Percentiles rank a stretch among this genome's conserved stretches.
These are phyloP conservation scores for Pelargonium australe DNA, from an alignment of 441 rosid species.

Conservation along the genomic window DNA sequence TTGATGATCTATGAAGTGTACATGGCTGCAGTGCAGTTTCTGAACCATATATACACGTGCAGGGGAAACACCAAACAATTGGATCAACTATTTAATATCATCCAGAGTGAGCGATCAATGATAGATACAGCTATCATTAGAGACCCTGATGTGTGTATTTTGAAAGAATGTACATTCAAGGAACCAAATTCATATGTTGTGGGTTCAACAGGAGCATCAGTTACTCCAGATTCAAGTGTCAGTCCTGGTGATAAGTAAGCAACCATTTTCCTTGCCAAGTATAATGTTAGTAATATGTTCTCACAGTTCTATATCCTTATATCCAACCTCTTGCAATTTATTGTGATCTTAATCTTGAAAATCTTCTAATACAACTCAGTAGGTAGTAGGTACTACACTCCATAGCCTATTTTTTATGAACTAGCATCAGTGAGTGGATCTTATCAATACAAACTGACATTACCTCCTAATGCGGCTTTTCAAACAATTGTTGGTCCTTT, in stretches of 20 bases:
- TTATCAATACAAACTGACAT: constrained; percentile 37
- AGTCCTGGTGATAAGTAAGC: constrained; percentile 53
- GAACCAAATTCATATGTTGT: constrained; percentile 34
- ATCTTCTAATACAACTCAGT: background rate
- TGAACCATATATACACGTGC: constrained; percentile 11
- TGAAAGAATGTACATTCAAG: constrained; percentile 29
- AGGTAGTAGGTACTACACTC: constrained; percentile 35
- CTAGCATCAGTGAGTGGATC: constrained; percentile 28
- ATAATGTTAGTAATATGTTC: constrained; percentile 2
- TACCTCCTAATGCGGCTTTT: constrained; percentile 52
- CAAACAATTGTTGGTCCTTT: constrained; percentile 51
- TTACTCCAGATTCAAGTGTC: constrained; percentile 52
- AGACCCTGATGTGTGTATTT: constrained; percentile 38
- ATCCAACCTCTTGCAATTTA: background rate
- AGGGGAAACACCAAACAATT: constrained; percentile 69
- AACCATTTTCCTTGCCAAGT: constrained; percentile 10
- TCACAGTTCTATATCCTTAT: background rate
- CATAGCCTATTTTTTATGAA: constrained; percentile 43
- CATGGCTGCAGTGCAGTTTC: background rate
- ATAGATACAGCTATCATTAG: constrained; percentile 44
- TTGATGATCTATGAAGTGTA: background rate
- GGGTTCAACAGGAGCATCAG: constrained; percentile 48
- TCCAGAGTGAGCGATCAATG: constrained; percentile 56
- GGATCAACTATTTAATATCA: constrained; percentile 55
- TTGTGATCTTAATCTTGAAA: background rate